Conservation (phyloP, 1,284 basidiomycete species). For the Pholiota adiposa region DNA sequence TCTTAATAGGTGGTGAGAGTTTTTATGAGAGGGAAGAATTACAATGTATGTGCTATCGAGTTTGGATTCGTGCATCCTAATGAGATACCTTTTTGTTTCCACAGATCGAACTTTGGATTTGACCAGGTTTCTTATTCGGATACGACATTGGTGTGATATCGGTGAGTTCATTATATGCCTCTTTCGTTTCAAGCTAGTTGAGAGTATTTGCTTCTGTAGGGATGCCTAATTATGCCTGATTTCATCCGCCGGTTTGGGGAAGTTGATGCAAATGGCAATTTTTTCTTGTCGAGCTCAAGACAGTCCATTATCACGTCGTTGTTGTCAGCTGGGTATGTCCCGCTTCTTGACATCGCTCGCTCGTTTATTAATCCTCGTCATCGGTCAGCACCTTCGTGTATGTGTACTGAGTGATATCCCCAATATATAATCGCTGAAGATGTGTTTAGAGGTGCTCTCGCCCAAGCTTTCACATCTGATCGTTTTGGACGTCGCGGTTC, state of each 20-base stretch:
- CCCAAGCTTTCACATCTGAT: constrained; percentile 79
- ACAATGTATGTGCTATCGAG: neutral
- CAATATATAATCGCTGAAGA: neutral
- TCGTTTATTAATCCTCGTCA: constrained; percentile 5
- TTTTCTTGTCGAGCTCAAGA: constrained; percentile 60
- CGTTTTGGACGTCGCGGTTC: constrained; percentile 72
- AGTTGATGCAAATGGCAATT: constrained; percentile 50
- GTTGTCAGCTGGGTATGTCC: constrained; percentile 70
- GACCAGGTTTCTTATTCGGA: constrained; percentile 64
- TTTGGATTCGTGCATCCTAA: neutral
- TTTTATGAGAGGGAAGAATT: neutral
- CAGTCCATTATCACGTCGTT: constrained; percentile 82
- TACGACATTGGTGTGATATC: constrained; percentile 76
- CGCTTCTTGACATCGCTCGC: neutral
- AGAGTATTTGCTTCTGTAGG: constrained; percentile 39
- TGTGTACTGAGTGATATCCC: constrained; percentile 20
- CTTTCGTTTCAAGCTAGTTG: neutral
- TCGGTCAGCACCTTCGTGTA: constrained; percentile 63
- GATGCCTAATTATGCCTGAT: constrained; percentile 82
- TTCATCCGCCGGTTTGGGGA: constrained; percentile 74
- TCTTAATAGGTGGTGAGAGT: constrained; percentile 22
- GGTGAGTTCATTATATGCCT: constrained; percentile 24
- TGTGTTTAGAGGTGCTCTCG: constrained; percentile 61
- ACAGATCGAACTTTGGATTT: neutral
- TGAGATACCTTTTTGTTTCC: neutral